These are phyloP conservation scores for Luffa acutangula DNA, from an alignment of 306 rosid genomes.

Conservation along the genomic window DNA sequence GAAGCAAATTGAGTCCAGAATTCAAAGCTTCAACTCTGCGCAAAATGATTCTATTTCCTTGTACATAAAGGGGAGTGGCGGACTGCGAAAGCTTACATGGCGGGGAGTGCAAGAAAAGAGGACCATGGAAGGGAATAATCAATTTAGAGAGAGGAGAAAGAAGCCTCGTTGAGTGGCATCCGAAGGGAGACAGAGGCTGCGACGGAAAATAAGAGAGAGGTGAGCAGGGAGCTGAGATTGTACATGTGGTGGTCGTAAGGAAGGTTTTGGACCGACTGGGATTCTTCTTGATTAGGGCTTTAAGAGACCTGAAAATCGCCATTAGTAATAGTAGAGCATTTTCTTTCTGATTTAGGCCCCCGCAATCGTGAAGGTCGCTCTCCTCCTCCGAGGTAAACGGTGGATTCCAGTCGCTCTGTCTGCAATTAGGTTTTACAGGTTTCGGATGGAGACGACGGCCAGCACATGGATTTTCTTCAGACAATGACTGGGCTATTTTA, in stretches of 20 bases:
- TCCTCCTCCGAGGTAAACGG: background rate
- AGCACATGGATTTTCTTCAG: background rate
- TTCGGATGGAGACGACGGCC: background rate
- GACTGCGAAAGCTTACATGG: conserved; percentile 95
- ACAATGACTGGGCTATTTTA: background rate
- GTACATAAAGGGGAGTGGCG: conserved; percentile 68
- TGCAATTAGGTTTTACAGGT: conserved; percentile 2
- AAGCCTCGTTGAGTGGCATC: conserved; percentile 21
- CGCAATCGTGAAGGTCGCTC: background rate
- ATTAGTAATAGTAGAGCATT: conserved; percentile 23
- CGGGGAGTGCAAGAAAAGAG: conserved; percentile 63
- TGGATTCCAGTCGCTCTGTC: background rate
- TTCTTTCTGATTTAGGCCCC: background rate
- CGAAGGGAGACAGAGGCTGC: conserved; percentile 24
- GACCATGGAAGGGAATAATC: conserved; percentile 39
- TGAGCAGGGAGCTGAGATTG: conserved; percentile 16
- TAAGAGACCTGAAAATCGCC: conserved; percentile 47
- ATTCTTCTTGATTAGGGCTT: conserved; percentile 18
- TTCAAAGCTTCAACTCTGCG: conserved; percentile 43
- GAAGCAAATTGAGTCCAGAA: conserved; percentile 34
- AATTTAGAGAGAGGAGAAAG: conserved; percentile 39
- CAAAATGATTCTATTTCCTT: conserved; percentile 38
- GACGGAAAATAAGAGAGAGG: conserved; percentile 5
- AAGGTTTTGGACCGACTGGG: conserved; percentile 32
- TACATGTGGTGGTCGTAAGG: conserved; percentile 28